Base-by-base conservation (phyloP, 208 protist species). In the Acanthamoeba divionensis region DNA sequence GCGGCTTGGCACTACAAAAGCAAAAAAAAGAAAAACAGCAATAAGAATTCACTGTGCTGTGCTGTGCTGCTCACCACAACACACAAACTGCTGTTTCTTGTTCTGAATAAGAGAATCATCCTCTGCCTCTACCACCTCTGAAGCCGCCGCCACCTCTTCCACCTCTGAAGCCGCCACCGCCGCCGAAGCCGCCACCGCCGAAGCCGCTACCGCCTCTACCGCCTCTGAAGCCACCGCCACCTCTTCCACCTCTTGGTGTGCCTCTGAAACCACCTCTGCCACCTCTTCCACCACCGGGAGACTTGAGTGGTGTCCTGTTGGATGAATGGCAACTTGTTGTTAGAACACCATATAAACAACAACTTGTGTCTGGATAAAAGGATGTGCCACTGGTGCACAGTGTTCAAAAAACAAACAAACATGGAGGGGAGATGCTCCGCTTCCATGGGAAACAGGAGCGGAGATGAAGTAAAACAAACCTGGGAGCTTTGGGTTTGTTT, bases 401-500 rank as follows among this genome's bases (percentile, higher is more conserved):
- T 24, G 12, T 26, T 2, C 36, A 54, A n/a, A 8, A 52, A 6
- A n/a, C 36, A 77, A 7, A 10, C 7, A 4, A 18, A 60, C 71
- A 5, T 29, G 12, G 2, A 63, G 71, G 31, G 5, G 21, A 4
- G 21, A 4, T 36, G 52, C 13, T 2, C 13, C 12, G 36, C 4
- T 29, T 54, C 41, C 45, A 7, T 31, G 15, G 29, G 67, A 26
- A 77, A 45, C 29, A 15, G 65, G 21, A 38, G 65, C 7, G 47
- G 26, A n/a, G 0, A 5, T 48, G 31, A 82, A 82, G 71, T 8
- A 13, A 29, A 62, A 5, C 18, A 24, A 66, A 85, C 75, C 75
- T 85, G 54, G 82, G 82, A 38, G 82, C 60, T 47, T 67, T 67
- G 36, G 54, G 54, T 63, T 89, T 89, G 44, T 80, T 50, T 36